Evolutionary conservation across 345 rosid species (phyloP).

Genomic region (Raphanus raphanistrum): DNA sequence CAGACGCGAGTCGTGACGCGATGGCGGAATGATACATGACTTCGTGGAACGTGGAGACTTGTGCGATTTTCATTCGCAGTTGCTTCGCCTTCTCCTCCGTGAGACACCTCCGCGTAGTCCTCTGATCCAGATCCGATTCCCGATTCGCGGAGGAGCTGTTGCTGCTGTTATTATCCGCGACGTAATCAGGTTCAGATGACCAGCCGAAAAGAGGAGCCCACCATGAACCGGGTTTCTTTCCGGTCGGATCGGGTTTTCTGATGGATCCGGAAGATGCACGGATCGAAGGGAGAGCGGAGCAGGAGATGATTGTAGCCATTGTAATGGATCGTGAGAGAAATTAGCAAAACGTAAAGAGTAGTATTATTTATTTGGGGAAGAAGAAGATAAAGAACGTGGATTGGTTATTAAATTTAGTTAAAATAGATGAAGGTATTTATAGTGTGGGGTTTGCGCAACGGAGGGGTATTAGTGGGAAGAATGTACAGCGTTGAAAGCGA

Average conservation of each 20-base stretch:
- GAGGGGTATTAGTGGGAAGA: constrained; percentile 10
- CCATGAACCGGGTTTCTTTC: constrained; percentile 43
- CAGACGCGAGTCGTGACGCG: constrained; percentile 72
- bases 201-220: constrained; percentile 72
- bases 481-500: neutral
- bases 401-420: neutral
- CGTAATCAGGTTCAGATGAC: constrained; percentile 67
- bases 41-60: constrained; percentile 58
- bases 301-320: constrained; percentile 56
- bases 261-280: constrained; percentile 39
- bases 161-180: constrained; percentile 13
- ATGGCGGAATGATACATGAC: constrained; percentile 77
- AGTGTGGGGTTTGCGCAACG: neutral
- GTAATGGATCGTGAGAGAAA: neutral
- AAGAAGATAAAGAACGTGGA: constrained; percentile 4
- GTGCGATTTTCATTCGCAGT: constrained; percentile 54
- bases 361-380: neutral
- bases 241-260: constrained; percentile 29
- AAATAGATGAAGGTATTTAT: constrained; percentile 23
- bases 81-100: constrained; percentile 73
- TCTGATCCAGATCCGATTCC: constrained; percentile 23
- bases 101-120: constrained; percentile 49
- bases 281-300: constrained; percentile 45
- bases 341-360: neutral
- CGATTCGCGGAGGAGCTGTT: neutral